Percentiles rank a stretch among this genome's conserved stretches.
Evolutionary conservation across 371 early-diverging fungal species (phyloP).

Genomic region (Phascolomyces articulosus): DNA sequence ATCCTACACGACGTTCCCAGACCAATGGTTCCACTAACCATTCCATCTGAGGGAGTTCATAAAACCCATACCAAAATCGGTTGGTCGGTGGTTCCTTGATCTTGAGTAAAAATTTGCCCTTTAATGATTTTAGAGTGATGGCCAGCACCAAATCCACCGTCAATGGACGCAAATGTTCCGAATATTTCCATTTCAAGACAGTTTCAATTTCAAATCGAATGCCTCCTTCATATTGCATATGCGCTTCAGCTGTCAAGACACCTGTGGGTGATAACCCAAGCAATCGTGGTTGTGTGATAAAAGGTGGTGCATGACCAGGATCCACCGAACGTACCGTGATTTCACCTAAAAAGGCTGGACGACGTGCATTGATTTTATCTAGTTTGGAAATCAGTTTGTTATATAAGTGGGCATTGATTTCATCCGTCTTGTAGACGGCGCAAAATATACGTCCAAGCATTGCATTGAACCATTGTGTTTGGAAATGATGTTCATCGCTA

Average conservation of each 20-base stretch:
- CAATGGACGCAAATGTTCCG: constrained; percentile 62
- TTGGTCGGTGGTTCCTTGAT: constrained; percentile 89
- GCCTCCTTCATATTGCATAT: constrained; percentile 80
- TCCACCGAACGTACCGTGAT: constrained; percentile 80
- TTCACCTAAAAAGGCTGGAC: constrained; percentile 80
- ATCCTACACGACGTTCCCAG: constrained; percentile 81
- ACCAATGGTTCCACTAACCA: constrained; percentile 87
- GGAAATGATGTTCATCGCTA: constrained; percentile 66
- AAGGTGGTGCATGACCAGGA: constrained; percentile 81
- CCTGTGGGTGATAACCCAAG: constrained; percentile 70
- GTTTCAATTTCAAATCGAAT: constrained; percentile 76
- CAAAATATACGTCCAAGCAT: constrained; percentile 82
- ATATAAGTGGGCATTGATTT: constrained; percentile 60
- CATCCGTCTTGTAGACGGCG: constrained; percentile 69
- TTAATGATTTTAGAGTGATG: constrained; percentile 68
- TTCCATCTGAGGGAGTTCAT: constrained; percentile 80
- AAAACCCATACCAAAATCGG: constrained; percentile 89
- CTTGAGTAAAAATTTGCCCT: constrained; percentile 76
- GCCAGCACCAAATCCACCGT: constrained; percentile 80
- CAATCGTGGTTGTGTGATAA: constrained; percentile 78
- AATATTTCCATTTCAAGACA: constrained; percentile 57
- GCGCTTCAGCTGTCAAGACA: constrained; percentile 74
- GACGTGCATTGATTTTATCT: constrained; percentile 66
- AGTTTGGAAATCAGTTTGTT: constrained; percentile 70
- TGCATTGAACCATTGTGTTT: constrained; percentile 90